A percentile compares a stretch with the other conserved stretches of the same genome.
These are phyloP conservation scores for Letharia lupina DNA, from an alignment of 495 filamentous ascomycete species.

Conservation along the genomic window DNA sequence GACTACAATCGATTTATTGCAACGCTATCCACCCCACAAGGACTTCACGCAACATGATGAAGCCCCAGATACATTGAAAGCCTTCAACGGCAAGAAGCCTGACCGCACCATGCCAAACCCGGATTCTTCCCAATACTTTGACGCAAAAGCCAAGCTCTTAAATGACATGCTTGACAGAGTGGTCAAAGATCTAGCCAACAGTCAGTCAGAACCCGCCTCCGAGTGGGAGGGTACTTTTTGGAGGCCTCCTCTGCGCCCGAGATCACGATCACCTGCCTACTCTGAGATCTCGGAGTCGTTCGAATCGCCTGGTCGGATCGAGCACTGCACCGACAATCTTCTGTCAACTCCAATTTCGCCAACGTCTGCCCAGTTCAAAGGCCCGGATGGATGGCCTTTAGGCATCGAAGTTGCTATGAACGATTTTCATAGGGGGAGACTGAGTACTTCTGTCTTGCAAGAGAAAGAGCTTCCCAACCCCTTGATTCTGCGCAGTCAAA, in stretches of 20 bases:
- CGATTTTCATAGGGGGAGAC: conserved; percentile 3
- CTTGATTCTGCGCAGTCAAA: neutral
- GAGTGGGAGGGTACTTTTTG: neutral
- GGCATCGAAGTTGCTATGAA: conserved; percentile 8
- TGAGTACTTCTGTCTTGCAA: neutral
- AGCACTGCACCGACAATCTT: neutral
- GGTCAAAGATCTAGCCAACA: neutral
- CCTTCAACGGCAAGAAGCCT: neutral
- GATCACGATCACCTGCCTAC: conserved; percentile 1
- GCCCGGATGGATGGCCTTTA: conserved; percentile 4
- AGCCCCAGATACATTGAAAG: neutral
- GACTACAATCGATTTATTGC: neutral
- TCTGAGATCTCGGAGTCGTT: conserved; percentile 3
- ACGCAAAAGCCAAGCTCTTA: neutral
- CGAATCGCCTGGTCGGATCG: neutral
- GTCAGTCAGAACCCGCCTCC: neutral
- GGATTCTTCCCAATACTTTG: neutral
- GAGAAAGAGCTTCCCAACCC: neutral
- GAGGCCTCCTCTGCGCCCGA: neutral
- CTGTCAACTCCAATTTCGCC: neutral
- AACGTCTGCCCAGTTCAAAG: neutral
- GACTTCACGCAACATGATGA: neutral
- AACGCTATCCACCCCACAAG: neutral
- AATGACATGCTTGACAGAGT: neutral
- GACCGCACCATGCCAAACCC: neutral